Evolutionary conservation across 176 grass and related monocot species (phyloP).

Genomic region (Rhynchospora breviuscula): DNA sequence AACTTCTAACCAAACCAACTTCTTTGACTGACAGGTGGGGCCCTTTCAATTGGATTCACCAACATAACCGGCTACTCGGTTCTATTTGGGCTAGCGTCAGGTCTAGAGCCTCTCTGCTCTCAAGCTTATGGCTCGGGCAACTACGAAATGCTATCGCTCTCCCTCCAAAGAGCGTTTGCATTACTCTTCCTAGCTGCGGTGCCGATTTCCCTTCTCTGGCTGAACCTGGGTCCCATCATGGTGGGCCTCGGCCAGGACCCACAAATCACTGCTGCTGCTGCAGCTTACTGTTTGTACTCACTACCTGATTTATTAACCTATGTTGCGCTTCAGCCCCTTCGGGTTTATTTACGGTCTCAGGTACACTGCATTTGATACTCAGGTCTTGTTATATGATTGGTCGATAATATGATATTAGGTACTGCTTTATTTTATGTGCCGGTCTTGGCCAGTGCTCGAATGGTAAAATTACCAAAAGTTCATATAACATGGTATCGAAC

Average conservation of each 20-base stretch:
- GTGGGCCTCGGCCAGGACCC: constrained; percentile 78
- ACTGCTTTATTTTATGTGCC: neutral
- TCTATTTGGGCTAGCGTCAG: constrained; percentile 83
- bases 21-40: constrained; percentile 43
- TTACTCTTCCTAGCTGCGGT: constrained; percentile 56
- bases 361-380: constrained; percentile 10
- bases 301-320: constrained; percentile 71
- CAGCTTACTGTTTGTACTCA: constrained; percentile 61
- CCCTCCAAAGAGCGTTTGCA: constrained; percentile 70
- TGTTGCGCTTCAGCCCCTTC: constrained; percentile 79
- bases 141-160: constrained; percentile 70
- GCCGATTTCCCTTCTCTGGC: constrained; percentile 87
- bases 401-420: neutral
- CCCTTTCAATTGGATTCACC: constrained; percentile 88
- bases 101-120: constrained; percentile 74
- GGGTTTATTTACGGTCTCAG: constrained; percentile 86
- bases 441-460: neutral
- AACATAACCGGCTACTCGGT: constrained; percentile 98
- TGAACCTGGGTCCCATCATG: constrained; percentile 75
- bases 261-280: constrained; percentile 62
- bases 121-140: constrained; percentile 87
- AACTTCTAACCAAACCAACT: neutral
- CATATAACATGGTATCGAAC: neutral
- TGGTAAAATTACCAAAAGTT: neutral
- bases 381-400: neutral